phyloP scores from a whole-genome alignment of 768 basidiomycete genomes.

The Boletus pseudopeckii region DNA sequence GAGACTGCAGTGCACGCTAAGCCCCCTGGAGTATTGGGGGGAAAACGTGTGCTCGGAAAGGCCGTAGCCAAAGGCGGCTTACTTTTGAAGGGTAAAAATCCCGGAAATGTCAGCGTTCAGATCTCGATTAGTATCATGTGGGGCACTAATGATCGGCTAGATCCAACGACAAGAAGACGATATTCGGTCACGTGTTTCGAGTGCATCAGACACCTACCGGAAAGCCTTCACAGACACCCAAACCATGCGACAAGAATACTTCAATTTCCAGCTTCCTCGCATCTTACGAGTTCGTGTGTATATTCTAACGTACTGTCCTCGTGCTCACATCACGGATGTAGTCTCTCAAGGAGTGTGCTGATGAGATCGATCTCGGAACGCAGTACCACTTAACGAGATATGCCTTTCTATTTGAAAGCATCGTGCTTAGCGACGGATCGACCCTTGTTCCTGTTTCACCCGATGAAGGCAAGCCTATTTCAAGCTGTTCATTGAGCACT shows the following conservation, averaged over 20 bases:
- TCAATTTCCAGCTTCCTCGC: conserved; percentile 93
- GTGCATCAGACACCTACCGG: conserved; percentile 82
- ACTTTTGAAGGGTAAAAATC: conserved; percentile 89
- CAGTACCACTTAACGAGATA: conserved; percentile 96
- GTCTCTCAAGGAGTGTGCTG: conserved; percentile 92
- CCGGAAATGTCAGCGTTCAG: conserved; percentile 60
- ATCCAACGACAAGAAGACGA: conserved; percentile 95
- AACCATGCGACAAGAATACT: conserved; percentile 91
- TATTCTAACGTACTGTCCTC: neutral
- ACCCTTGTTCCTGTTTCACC: conserved; percentile 69
- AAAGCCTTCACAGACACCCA: conserved; percentile 91
- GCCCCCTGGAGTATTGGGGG: conserved; percentile 52
- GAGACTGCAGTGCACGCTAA: conserved; percentile 72
- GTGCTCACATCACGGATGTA: conserved; percentile 31
- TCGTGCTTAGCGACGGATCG: conserved; percentile 83
- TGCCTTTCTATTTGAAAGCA: conserved; percentile 90
- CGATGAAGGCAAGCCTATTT: conserved; percentile 57
- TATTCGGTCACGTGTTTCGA: conserved; percentile 79
- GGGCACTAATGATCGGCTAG: conserved; percentile 34
- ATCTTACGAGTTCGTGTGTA: conserved; percentile 75
- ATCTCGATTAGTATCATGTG: conserved; percentile 3
- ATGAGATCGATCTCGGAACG: conserved; percentile 96
- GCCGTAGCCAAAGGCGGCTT: conserved; percentile 89
- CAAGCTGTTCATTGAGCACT: neutral
- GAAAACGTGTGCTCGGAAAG: conserved; percentile 85